phyloP scores from a whole-genome alignment of 495 filamentous ascomycete species.

The Lentithecium fluviatile region DNA sequence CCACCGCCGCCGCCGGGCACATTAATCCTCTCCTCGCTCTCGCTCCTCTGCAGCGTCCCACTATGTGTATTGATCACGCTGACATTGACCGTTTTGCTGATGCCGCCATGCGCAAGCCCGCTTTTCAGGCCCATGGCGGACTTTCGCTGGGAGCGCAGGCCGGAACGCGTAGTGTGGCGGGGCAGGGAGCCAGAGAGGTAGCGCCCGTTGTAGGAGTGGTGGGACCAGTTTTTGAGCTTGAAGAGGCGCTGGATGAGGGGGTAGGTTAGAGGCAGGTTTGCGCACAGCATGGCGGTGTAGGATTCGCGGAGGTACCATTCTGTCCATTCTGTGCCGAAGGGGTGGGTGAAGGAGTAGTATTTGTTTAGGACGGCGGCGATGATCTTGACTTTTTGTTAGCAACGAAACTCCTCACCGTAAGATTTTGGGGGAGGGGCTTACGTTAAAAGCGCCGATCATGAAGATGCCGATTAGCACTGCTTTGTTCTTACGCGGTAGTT shows the following conservation, averaged over 20 bases:
- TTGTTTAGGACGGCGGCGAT: slow-evolving; percentile 63
- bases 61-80: too few species aligned
- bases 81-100: too few species aligned
- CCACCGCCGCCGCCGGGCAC: too few species aligned
- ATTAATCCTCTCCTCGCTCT: too few species aligned
- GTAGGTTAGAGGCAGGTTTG: slow-evolving; percentile 63
- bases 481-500: slow-evolving; percentile 53
- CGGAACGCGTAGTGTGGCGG: too few species aligned
- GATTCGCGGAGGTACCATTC: slow-evolving; percentile 68
- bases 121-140: too few species aligned
- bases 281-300: slow-evolving; percentile 61
- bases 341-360: slow-evolving; percentile 61
- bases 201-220: slow-evolving; percentile 68
- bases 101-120: too few species aligned
- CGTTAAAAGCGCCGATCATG: slow-evolving; percentile 58
- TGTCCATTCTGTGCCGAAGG: slow-evolving; percentile 58
- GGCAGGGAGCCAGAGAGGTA: too few species aligned
- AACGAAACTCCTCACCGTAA: too few species aligned
- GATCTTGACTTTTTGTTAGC: too few species aligned
- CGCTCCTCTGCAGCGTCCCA: too few species aligned
- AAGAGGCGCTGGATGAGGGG: slow-evolving; percentile 56
- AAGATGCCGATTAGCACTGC: slow-evolving; percentile 50
- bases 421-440: slow-evolving; percentile 23
- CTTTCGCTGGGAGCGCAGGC: too few species aligned
- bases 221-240: slow-evolving; percentile 42